Conservation (phyloP, 768 basidiomycete species). For the Kondoa subrosea region DNA sequence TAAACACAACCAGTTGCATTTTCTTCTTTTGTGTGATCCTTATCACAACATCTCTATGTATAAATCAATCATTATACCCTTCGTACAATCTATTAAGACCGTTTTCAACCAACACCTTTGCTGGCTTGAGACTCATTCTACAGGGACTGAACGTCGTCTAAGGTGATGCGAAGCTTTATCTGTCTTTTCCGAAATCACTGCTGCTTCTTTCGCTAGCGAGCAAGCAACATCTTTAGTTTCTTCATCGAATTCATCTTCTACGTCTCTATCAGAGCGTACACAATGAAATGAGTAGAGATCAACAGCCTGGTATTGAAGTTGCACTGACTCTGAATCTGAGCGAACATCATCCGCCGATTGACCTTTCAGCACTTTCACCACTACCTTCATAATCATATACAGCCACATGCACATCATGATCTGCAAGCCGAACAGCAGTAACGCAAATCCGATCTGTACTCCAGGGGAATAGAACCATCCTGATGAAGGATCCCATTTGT, state of each 20-base stretch:
- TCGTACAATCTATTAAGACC: too few species aligned
- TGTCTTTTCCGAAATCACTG: not conserved
- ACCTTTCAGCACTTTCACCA: constrained; percentile 9
- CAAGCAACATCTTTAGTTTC: not conserved
- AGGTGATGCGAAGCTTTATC: not conserved
- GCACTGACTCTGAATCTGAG: constrained; percentile 14
- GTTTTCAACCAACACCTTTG: too few species aligned
- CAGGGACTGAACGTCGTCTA: not conserved
- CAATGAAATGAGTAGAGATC: not conserved
- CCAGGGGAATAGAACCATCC: constrained; percentile 44
- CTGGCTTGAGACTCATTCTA: too few species aligned
- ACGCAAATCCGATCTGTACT: constrained; percentile 40
- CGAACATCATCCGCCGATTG: constrained; percentile 15
- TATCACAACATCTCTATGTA: too few species aligned
- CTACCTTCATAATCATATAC: constrained; percentile 40
- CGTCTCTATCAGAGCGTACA: not conserved
- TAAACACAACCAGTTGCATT: not conserved
- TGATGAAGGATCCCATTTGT: constrained; percentile 44
- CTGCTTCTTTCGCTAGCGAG: not conserved
- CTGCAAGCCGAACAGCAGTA: constrained; percentile 31
- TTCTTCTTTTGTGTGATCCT: too few species aligned
- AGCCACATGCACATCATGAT: constrained; percentile 60
- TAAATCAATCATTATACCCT: too few species aligned
- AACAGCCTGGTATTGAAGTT: too few species aligned
- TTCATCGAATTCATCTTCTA: not conserved